Evolutionary conservation across 2,329 filamentous ascomycete genomes (phyloP), one percentile per base, ranked within the genome.

Genomic region (Pyricularia pennisetigena): DNA sequence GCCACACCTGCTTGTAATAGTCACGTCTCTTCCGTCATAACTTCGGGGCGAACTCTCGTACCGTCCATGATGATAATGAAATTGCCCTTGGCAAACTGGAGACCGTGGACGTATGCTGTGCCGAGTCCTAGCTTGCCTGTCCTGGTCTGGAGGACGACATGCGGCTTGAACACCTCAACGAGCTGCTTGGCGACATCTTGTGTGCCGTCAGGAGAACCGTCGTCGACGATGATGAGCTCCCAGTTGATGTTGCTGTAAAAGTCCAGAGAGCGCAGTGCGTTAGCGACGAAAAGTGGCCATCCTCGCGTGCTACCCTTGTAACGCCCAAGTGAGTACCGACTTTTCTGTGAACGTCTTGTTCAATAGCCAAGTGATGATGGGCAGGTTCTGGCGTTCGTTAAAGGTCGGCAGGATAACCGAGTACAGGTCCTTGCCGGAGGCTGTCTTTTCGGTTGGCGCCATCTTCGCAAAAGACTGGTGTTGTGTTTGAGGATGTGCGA

Each of bases 51-150:
- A 1, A 8, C 7, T 7, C 12, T 20, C 68, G 12, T 61, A 69
- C 68, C 95, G 83, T 99, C 95, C 95, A 99, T 99, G 86, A 99
- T 99, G 84, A 99, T 92, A 77, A 99, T 92, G 77, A 89, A 98
- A 86, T 96, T 97, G 75, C 95, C 95, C 26, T 89, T 93, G 28
- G 86, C 90, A 77, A 91, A 98, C 78, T 97, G 88, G 70, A 99
- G 85, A 67, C 94, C 94, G 80, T 97, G 94, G 57, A 97, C 92
- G 82, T 98, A 98, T 65, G 94, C 94, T 2, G 94, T 97, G 73
- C 94, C 94, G 66, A 98, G 90, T n/a, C 94, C 94, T 57, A 97
- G 91, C 82, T 98, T 99, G 77, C 96, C 96, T 61, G 92, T 86
- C 75, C 96, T 94, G 28, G 93, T 87, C 81, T 95, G 91, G 72